Conservation (phyloP, 2,329 filamentous ascomycete genomes). For the Aspergillus quadrilineatus region DNA sequence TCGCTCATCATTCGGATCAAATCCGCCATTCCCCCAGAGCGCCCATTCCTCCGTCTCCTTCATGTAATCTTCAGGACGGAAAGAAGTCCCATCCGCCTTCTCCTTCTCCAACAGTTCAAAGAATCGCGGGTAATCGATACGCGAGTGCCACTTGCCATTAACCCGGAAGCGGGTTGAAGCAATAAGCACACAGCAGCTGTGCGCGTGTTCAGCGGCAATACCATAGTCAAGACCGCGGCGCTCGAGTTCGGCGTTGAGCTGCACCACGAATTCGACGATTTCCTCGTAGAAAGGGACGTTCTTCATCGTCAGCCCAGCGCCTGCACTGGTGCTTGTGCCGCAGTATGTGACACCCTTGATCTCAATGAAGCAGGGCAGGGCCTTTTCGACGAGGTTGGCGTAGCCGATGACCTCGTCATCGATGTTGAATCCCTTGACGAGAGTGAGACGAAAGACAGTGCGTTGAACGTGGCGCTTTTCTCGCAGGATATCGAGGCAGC, state of each 20-base stretch:
- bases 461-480: conserved; percentile 81
- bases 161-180: conserved; percentile 77
- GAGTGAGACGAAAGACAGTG: conserved; percentile 89
- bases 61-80: conserved; percentile 88
- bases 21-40: conserved; percentile 89
- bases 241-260: conserved; percentile 67
- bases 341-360: conserved; percentile 97
- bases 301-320: conserved; percentile 88
- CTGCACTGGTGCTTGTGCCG: conserved; percentile 80
- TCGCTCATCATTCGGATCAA: conserved; percentile 84
- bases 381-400: conserved; percentile 80
- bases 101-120: conserved; percentile 75
- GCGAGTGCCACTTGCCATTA: conserved; percentile 80
- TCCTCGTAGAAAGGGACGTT: conserved; percentile 97
- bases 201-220: conserved; percentile 90
- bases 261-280: conserved; percentile 76
- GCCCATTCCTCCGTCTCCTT: conserved; percentile 91
- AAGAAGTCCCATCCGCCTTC: conserved; percentile 59
- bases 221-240: conserved; percentile 76
- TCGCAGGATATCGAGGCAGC: conserved; percentile 84
- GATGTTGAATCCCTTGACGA: conserved; percentile 97
- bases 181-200: conserved; percentile 88
- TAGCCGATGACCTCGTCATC: conserved; percentile 91
- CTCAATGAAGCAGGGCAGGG: conserved; percentile 87
- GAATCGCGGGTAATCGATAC: conserved; percentile 87